Base-by-base conservation (phyloP, 768 basidiomycete genomes). In the Leccinum obscurum region DNA sequence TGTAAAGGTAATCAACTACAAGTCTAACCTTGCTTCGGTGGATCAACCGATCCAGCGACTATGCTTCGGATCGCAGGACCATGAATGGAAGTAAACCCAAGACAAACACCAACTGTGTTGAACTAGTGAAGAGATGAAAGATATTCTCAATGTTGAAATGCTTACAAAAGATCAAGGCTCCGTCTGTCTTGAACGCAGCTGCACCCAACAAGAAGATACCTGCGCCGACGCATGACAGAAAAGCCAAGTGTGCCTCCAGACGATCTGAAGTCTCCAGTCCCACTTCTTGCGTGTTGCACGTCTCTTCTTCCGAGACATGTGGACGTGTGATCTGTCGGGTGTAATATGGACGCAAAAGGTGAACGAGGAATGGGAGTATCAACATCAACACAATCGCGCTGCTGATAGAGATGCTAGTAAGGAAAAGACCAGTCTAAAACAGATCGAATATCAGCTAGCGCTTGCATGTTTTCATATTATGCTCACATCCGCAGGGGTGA, bases 401-500 rank as follows among this genome's bases (percentile, higher is more conserved):
- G 26, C 67, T 66, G 32, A 63, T 20, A 56, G 64, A 65, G 24
- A 58, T 9, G 0, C 61, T 48, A 3, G 69, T 67, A 28, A 75
- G 54, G 51, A 70, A 64, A 5, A 70, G 52, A 14, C 75, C 75
- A 4, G 68, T 75, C 75, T 75, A 28, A 17, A 6, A 20, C 10
- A 28, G 44, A 4, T 46, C 6, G 11, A 13, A 10, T 11, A 44
- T 61, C 7, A 64, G 52, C 28, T 22, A 22, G n/a, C 3, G 24
- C 5, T 6, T 1, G 11, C 3, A 48, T 9, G 20, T 4, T 2
- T 28, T 11, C 22, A 22, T 6, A 14, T 17, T 20, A 1, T 11
- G 46, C 67, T 46, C 37, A 75, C 75, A 14, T 70, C 63, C 1
- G 60, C 68, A 28, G 75, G 68, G 14, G 63, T 70, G 44, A 76